Base-by-base conservation (phyloP, 2,329 filamentous ascomycete genomes). In the Clarireedia monteithiana region DNA sequence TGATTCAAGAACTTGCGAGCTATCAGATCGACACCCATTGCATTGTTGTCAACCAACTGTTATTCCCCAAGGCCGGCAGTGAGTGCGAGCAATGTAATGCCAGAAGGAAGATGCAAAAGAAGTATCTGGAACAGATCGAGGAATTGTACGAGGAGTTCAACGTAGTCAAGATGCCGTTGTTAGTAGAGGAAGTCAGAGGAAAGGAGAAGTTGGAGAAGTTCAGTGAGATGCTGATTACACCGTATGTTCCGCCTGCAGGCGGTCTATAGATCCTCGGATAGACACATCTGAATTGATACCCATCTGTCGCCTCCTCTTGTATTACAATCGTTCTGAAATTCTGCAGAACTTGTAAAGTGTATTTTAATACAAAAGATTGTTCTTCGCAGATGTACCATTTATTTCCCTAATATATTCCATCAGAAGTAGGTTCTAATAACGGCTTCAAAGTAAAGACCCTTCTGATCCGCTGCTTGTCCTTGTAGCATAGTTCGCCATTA, bases 71-170 rank as follows among this genome's bases (percentile, higher is more conserved):
- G 72, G 80, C 85, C 63, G 86, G 85, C 53, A 95, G 87, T 69
- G 81, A 83, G 38, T 99, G 94, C 73, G 91, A 96, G 60, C 94
- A 99, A 77, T 99, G 94, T 74, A 95, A 91, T 69, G 88, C 94
- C 47, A 79, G 94, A 62, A 80, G 91, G 68, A 95, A 95, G 78
- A 99, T 99, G 94, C 94, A 99, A 79, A 94, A 91, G 79, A 99
- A 99, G 77, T 99, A 99, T 70, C 80, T 99, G 45, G 91, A 97
- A 70, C 92, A 99, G 78, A 97, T 97, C 67, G 91, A 95, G 74
- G 94, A 99, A 76, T 75, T 99, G 58, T 99, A 99, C 71, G 91
- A 96, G 69, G 94, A 99, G 72, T 99, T 99, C 77, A 96, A 99
- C 70, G 91, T 99, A 40, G 92, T 99, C 64, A 92, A 92, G 79